These are phyloP conservation scores for Boletus vermiculosoides DNA, from an alignment of 768 basidiomycete species.

Conservation along the genomic window DNA sequence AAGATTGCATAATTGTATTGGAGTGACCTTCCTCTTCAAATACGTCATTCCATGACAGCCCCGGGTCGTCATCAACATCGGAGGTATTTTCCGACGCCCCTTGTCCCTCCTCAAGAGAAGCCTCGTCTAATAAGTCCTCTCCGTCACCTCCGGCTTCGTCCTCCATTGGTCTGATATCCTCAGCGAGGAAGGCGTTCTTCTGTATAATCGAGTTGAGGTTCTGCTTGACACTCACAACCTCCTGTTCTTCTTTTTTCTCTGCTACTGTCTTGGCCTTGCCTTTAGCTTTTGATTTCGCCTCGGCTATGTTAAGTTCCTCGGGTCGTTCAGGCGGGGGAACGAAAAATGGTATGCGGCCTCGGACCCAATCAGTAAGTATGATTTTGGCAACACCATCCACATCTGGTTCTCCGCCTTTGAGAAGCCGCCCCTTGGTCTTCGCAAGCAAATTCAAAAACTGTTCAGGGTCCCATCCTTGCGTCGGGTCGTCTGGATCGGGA, in stretches of 20 bases:
- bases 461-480: conserved; percentile 65
- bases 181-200: conserved; percentile 82
- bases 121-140: conserved; percentile 31
- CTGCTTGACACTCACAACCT: conserved; percentile 72
- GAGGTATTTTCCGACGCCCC: conserved; percentile 36
- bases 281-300: conserved; percentile 46
- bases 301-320: conserved; percentile 63
- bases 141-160: conserved; percentile 40
- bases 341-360: conserved; percentile 96
- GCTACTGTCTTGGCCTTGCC: conserved; percentile 46
- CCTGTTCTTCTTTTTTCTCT: conserved; percentile 34
- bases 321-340: conserved; percentile 86
- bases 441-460: conserved; percentile 83
- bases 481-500: conserved; percentile 53
- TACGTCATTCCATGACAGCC: conserved; percentile 84
- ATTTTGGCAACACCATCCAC: conserved; percentile 92
- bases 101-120: conserved; percentile 43
- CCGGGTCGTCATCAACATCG: conserved; percentile 40
- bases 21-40: conserved; percentile 54
- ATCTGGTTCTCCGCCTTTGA: conserved; percentile 95
- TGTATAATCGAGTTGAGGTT: conserved; percentile 85
- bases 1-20: conserved; percentile 7
- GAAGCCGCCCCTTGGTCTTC: conserved; percentile 84
- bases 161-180: conserved; percentile 74
- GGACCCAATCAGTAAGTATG: conserved; percentile 93